These are phyloP conservation scores for Pseudoscleropodium purum DNA, from an alignment of 225 moss, liverwort and hornwort species.

Conservation along the genomic window DNA sequence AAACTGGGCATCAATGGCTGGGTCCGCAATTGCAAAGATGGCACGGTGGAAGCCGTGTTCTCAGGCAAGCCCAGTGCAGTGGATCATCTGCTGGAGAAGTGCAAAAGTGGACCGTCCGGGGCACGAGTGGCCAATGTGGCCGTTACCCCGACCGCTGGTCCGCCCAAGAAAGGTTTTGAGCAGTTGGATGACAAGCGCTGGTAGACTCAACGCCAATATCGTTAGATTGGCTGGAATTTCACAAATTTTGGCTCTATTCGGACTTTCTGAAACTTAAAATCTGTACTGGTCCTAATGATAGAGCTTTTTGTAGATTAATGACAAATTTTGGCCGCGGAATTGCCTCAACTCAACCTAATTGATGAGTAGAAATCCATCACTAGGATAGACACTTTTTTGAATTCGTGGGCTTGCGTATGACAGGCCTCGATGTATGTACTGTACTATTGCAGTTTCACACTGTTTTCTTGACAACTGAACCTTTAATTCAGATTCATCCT, in stretches of 20 bases:
- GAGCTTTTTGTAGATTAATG: background rate
- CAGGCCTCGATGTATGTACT: background rate
- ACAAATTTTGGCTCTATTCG: no score
- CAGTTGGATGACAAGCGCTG: constrained; percentile 21
- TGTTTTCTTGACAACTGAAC: background rate
- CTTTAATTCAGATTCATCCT: background rate
- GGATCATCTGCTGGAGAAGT: constrained; percentile 28
- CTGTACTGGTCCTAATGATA: no score
- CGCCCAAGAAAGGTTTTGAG: constrained; percentile 30
- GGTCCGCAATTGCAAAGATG: constrained; percentile 33
- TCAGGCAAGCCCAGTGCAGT: constrained; percentile 19
- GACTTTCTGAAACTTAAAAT: no score
- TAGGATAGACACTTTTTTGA: background rate
- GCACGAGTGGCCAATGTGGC: constrained; percentile 15
- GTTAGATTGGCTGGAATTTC: background rate
- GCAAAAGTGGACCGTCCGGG: constrained; percentile 17
- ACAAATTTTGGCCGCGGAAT: no score
- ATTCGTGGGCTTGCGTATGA: background rate
- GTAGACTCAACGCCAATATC: background rate
- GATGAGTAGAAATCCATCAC: background rate
- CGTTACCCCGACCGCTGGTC: constrained; percentile 6
- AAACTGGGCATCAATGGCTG: constrained; percentile 31
- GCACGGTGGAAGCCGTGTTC: constrained; percentile 31
- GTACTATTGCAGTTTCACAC: background rate
- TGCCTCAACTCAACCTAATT: background rate